Evolutionary conservation across 2,329 filamentous ascomycete species (phyloP).

Genomic region (Aspergillus tamarii): DNA sequence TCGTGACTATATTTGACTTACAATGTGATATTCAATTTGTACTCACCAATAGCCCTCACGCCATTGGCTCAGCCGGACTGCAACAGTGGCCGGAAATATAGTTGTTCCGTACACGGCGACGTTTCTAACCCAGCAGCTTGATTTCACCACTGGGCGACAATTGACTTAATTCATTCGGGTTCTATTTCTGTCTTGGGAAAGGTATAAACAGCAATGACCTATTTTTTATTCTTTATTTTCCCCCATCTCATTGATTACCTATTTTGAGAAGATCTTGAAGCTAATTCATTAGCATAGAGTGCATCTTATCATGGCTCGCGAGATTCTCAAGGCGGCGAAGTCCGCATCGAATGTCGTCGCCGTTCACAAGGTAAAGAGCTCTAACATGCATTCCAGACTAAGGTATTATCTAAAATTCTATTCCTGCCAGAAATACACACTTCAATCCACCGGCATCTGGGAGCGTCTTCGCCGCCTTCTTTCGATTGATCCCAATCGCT

Average conservation of each 20-base stretch:
- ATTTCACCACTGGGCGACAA: not conserved
- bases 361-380: slow-evolving; percentile 38
- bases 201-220: not conserved
- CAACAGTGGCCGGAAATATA: slow-evolving; percentile 4
- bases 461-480: slow-evolving; percentile 76
- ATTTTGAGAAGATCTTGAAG: not conserved
- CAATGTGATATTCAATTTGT: not conserved
- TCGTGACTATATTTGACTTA: not conserved
- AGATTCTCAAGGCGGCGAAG: slow-evolving; percentile 43
- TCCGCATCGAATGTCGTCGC: slow-evolving; percentile 42
- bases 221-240: not conserved
- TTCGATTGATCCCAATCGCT: slow-evolving; percentile 83
- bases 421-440: slow-evolving; percentile 80
- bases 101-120: slow-evolving; percentile 12
- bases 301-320: slow-evolving; percentile 38
- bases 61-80: not conserved
- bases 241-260: not conserved
- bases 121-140: not conserved
- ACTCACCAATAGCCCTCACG: not conserved
- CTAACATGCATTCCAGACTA: not conserved
- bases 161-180: not conserved
- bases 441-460: slow-evolving; percentile 89
- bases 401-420: not conserved
- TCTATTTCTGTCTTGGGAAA: not conserved
- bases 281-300: slow-evolving; percentile 26